These are phyloP conservation scores for Ustilago curta DNA, from an alignment of 1,284 basidiomycete species.

Conservation along the genomic window DNA sequence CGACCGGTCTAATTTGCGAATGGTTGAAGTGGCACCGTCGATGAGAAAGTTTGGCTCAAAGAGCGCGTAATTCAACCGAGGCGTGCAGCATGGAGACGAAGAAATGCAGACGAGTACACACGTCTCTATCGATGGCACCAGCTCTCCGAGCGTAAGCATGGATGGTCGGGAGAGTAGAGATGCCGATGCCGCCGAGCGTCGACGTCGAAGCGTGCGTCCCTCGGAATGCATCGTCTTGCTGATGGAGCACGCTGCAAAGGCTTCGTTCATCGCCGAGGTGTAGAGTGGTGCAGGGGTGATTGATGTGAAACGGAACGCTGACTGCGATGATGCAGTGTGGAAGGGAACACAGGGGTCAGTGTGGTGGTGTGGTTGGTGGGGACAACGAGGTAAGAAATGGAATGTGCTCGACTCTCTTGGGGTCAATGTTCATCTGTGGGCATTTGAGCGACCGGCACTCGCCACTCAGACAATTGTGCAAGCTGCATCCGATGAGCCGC, in stretches of 20 bases:
- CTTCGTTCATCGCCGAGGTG: slow-evolving; percentile 7
- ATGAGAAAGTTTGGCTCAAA: slow-evolving; percentile 55
- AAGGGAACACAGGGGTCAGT: too few relatives aligned
- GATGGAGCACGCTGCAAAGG: slow-evolving; percentile 3
- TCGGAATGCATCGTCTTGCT: not conserved
- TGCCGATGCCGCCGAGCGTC: slow-evolving; percentile 48
- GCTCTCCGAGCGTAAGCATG: slow-evolving; percentile 29
- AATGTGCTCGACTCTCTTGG: too few relatives aligned
- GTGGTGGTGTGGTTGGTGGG: too few relatives aligned
- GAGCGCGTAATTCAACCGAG: slow-evolving; percentile 37
- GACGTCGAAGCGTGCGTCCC: slow-evolving; percentile 30
- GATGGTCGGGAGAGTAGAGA: slow-evolving; percentile 48
- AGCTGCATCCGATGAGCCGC: too few relatives aligned
- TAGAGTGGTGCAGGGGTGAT: not conserved
- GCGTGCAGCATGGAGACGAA: not conserved
- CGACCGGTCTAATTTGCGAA: slow-evolving; percentile 38
- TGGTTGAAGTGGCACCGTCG: slow-evolving; percentile 8
- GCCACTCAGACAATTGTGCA: not conserved
- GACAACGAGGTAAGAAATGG: too few relatives aligned
- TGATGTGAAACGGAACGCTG: not conserved
- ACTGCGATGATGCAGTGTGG: too few relatives aligned
- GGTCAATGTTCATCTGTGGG: too few relatives aligned
- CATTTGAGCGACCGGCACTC: too few relatives aligned
- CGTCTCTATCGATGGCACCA: slow-evolving; percentile 42
- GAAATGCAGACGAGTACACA: slow-evolving; percentile 44